phyloP scores from a whole-genome alignment of 345 rosid genomes.

The Draba incana region DNA sequence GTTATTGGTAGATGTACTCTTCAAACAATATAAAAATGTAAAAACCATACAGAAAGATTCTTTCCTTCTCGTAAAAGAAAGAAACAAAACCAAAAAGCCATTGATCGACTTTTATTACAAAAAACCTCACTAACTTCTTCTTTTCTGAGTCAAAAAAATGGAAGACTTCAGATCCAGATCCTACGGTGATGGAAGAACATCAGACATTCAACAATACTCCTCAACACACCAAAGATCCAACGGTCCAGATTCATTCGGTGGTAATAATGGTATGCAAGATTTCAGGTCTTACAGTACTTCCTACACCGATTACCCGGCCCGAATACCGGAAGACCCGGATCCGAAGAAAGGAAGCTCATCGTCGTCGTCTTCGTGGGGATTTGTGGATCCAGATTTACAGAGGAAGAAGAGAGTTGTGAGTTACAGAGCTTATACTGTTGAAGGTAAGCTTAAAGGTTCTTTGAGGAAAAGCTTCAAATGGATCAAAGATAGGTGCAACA shows the following conservation, averaged over 20 bases:
- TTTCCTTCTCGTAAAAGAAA: conserved; percentile 43
- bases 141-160: conserved; percentile 37
- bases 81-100: conserved; percentile 22
- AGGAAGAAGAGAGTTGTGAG: conserved; percentile 73
- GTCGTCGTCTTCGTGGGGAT: conserved; percentile 58
- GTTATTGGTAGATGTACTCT: neutral
- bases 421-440: conserved; percentile 69
- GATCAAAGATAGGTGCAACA: conserved; percentile 59
- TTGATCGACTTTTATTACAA: conserved; percentile 35
- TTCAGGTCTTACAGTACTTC: conserved; percentile 65
- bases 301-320: conserved; percentile 44
- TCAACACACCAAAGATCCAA: conserved; percentile 14
- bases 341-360: conserved; percentile 56
- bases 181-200: conserved; percentile 49
- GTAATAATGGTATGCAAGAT: conserved; percentile 53
- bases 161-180: conserved; percentile 77
- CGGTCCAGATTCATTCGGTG: conserved; percentile 38
- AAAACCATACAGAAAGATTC: conserved; percentile 27
- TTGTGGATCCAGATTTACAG: conserved; percentile 66
- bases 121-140: conserved; percentile 26
- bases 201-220: conserved; percentile 39
- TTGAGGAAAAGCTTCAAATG: conserved; percentile 66
- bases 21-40: neutral
- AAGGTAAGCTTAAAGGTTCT: conserved; percentile 77
- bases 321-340: conserved; percentile 43